Percentiles rank a stretch among this genome's conserved stretches.
Evolutionary conservation across 768 basidiomycete genomes (phyloP).

Genomic region (Lactarius sanguifluus): DNA sequence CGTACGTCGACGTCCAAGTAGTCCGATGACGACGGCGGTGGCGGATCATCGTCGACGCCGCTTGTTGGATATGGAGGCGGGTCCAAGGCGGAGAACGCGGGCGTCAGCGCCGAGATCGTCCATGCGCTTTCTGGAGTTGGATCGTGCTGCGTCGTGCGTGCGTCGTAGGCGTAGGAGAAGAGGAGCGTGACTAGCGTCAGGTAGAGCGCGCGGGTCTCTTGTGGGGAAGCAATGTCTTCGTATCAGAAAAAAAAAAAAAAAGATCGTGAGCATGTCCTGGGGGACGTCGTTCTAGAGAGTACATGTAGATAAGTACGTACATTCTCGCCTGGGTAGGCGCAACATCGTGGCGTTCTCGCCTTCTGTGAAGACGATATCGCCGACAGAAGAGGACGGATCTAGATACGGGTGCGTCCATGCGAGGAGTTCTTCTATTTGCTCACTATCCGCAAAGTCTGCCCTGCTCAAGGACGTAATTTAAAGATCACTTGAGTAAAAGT

Average conservation of each 20-base stretch:
- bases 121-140: slow-evolving; percentile 88
- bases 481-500: slow-evolving; percentile 39
- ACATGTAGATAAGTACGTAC: slow-evolving; percentile 35
- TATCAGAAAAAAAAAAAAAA: background rate
- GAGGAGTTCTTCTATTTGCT: slow-evolving; percentile 69
- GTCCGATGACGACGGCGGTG: background rate
- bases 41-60: background rate
- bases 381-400: slow-evolving; percentile 29
- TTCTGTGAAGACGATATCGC: slow-evolving; percentile 59
- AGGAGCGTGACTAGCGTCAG: slow-evolving; percentile 68
- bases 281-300: background rate
- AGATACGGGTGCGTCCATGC: slow-evolving; percentile 62
- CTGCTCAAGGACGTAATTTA: slow-evolving; percentile 39
- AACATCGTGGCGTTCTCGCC: slow-evolving; percentile 70
- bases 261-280: background rate
- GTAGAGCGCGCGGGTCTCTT: slow-evolving; percentile 62
- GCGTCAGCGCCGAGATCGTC: slow-evolving; percentile 72
- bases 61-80: slow-evolving; percentile 49
- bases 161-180: slow-evolving; percentile 81
- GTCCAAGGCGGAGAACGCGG: slow-evolving; percentile 82
- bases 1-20: slow-evolving; percentile 37
- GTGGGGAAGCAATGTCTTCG: slow-evolving; percentile 58
- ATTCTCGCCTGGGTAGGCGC: slow-evolving; percentile 52
- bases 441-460: slow-evolving; percentile 79
- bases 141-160: slow-evolving; percentile 72